phyloP scores from a whole-genome alignment of 805 yeast species.

The Lipomyces yamadae region DNA sequence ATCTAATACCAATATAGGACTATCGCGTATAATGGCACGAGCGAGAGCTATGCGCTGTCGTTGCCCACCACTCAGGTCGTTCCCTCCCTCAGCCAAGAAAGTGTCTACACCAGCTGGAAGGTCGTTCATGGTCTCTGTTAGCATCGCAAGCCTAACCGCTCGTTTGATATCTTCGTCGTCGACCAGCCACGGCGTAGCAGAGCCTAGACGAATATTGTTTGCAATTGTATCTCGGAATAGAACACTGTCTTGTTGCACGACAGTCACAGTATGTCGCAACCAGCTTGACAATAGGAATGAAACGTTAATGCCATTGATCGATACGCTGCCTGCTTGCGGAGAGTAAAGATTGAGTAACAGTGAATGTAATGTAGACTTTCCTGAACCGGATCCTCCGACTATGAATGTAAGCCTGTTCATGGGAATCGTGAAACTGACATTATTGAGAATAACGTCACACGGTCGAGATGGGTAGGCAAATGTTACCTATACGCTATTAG shows the following conservation, averaged over 20 bases:
- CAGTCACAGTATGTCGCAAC: constrained; percentile 66
- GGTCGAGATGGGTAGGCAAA: constrained; percentile 70
- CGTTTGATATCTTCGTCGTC: constrained; percentile 45
- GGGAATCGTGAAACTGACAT: constrained; percentile 54
- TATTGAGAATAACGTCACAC: constrained; percentile 52
- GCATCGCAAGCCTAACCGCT: constrained; percentile 59
- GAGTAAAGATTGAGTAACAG: constrained; percentile 66
- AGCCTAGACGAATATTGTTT: constrained; percentile 67
- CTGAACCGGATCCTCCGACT: constrained; percentile 90
- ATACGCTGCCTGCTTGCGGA: constrained; percentile 58
- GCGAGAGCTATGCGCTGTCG: constrained; percentile 83
- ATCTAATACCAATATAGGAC: constrained; percentile 80
- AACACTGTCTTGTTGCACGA: constrained; percentile 73
- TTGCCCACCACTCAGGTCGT: constrained; percentile 86
- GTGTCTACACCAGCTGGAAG: constrained; percentile 64
- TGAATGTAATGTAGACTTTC: constrained; percentile 81
- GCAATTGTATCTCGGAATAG: constrained; percentile 66
- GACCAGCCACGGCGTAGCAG: constrained; percentile 38
- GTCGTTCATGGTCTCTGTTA: constrained; percentile 55
- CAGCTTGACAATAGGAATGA: constrained; percentile 52
- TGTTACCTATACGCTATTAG: constrained; percentile 33
- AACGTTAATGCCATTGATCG: constrained; percentile 60
- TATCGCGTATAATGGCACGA: constrained; percentile 72
- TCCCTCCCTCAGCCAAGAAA: constrained; percentile 52
- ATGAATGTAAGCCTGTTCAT: constrained; percentile 61